Conservation (phyloP, 1,284 basidiomycete genomes). For the Microstroma glucosiphilum region DNA sequence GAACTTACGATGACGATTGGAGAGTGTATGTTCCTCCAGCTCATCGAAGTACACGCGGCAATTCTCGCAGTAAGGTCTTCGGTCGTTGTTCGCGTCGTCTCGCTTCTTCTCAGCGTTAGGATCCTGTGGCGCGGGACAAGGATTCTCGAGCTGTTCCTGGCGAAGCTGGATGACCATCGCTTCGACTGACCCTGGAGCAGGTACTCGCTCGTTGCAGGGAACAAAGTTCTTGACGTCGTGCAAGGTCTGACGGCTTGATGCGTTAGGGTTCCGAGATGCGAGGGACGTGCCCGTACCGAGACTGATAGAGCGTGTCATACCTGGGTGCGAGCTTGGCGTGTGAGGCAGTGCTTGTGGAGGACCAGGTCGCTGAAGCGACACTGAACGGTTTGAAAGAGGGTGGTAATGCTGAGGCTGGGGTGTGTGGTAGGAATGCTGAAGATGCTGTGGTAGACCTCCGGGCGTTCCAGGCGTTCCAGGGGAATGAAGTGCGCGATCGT, state of each 20-base stretch:
- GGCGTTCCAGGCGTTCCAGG: no score
- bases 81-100: constrained; percentile 52
- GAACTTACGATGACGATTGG: constrained; percentile 76
- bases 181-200: background rate
- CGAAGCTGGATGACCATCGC: background rate
- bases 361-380: no score
- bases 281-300: background rate
- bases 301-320: no score
- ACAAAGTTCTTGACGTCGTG: constrained; percentile 1
- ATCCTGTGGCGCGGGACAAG: background rate
- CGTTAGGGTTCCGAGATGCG: constrained; percentile 5
- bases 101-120: background rate
- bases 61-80: constrained; percentile 95
- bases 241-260: constrained; percentile 26
- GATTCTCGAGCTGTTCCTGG: background rate
- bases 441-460: no score
- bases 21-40: constrained; percentile 77
- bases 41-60: constrained; percentile 85
- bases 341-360: no score
- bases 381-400: no score
- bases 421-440: no score
- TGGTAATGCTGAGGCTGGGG: no score
- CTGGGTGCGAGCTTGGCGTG: no score
- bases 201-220: no score
- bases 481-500: background rate